Evolutionary conservation across 2,329 filamentous ascomycete genomes (phyloP).

Genomic region (Ascochyta fabae): DNA sequence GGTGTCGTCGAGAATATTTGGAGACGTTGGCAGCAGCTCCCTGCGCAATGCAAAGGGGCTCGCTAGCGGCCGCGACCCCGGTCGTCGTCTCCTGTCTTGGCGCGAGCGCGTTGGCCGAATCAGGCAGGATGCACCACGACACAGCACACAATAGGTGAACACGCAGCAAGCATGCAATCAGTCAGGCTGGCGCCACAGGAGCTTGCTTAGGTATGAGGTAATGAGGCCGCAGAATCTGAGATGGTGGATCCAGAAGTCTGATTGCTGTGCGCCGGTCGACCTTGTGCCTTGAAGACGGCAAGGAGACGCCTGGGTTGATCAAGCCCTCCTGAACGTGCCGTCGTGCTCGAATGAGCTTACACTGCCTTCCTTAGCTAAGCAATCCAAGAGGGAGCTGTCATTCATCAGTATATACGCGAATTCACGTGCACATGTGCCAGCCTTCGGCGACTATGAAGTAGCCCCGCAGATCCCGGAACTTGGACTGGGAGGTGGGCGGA

Average conservation of each 20-base stretch:
- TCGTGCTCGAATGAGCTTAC: too few relatives aligned
- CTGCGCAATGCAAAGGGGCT: slow-evolving; percentile 49
- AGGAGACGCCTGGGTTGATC: too few relatives aligned
- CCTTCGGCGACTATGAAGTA: not conserved
- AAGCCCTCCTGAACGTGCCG: too few relatives aligned
- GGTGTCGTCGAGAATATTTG: slow-evolving; percentile 49
- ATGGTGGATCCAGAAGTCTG: not conserved
- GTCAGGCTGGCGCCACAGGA: not conserved
- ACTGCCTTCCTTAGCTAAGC: too few relatives aligned
- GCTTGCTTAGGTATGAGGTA: not conserved
- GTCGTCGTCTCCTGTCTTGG: slow-evolving; percentile 42
- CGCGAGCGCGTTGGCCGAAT: slow-evolving; percentile 31
- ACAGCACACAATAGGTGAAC: too few relatives aligned
- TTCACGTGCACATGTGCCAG: slow-evolving; percentile 5
- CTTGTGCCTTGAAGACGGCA: not conserved
- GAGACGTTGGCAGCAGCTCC: slow-evolving; percentile 48
- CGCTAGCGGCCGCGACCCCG: slow-evolving; percentile 43
- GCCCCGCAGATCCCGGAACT: slow-evolving; percentile 18
- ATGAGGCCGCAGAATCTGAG: not conserved
- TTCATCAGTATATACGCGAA: not conserved
- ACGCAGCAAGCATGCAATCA: not conserved
- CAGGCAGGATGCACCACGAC: slow-evolving; percentile 20
- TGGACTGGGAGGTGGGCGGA: slow-evolving; percentile 10
- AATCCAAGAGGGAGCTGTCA: too few relatives aligned
- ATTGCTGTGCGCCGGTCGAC: not conserved